These are phyloP conservation scores for Colletotrichum phormii DNA, from an alignment of 2,329 filamentous ascomycete genomes.

Conservation along the genomic window DNA sequence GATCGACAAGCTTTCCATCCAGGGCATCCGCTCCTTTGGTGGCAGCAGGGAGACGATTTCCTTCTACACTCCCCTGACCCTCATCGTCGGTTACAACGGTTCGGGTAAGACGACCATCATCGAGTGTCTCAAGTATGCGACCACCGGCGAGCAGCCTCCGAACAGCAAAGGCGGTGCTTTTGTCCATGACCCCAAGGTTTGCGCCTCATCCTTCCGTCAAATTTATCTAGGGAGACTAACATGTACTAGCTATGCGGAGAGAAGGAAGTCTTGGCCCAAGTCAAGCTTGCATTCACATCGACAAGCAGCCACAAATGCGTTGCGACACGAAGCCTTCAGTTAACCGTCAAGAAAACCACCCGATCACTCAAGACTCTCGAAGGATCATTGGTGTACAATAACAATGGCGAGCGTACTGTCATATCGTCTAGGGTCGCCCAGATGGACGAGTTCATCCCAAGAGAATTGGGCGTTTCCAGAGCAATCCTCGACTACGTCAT, in stretches of 20 bases:
- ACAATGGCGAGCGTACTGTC: slow-evolving; percentile 82
- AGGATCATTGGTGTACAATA: slow-evolving; percentile 78
- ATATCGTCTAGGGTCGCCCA: slow-evolving; percentile 86
- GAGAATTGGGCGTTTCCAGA: slow-evolving; percentile 87
- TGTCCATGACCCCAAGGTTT: slow-evolving; percentile 93
- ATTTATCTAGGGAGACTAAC: background rate
- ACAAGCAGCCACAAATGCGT: slow-evolving; percentile 85
- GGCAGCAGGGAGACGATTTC: slow-evolving; percentile 78
- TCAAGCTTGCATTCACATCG: slow-evolving; percentile 88
- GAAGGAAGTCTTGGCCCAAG: slow-evolving; percentile 89
- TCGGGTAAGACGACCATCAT: slow-evolving; percentile 99
- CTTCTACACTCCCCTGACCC: slow-evolving; percentile 90
- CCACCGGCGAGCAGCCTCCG: slow-evolving; percentile 91
- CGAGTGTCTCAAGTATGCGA: slow-evolving; percentile 97
- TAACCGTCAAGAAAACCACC: slow-evolving; percentile 85
- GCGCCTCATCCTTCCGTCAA: background rate
- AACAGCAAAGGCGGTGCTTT: slow-evolving; percentile 93
- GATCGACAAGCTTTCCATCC: slow-evolving; percentile 90
- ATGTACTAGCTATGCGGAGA: slow-evolving; percentile 75
- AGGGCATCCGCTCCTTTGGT: slow-evolving; percentile 88
- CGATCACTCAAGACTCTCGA: slow-evolving; percentile 87
- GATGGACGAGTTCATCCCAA: slow-evolving; percentile 85
- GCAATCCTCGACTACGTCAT: slow-evolving; percentile 95
- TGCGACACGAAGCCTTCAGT: slow-evolving; percentile 83
- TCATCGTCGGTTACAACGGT: slow-evolving; percentile 97